Evolutionary conservation across 2,329 filamentous ascomycete species (phyloP).

Genomic region (Paraphaeosphaeria sporulosa): DNA sequence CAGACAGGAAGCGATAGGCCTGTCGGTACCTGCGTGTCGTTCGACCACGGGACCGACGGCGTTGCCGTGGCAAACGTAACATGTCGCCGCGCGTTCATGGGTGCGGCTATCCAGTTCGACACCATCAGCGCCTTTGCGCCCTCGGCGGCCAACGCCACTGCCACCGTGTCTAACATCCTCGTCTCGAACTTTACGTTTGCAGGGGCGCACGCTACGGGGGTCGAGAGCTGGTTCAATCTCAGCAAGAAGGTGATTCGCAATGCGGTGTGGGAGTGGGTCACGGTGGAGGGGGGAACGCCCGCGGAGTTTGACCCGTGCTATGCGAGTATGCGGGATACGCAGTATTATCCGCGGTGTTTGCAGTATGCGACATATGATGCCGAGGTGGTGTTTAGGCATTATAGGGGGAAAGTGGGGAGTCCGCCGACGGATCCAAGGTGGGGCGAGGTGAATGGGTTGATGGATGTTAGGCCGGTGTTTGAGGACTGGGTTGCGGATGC

Average conservation of each 20-base stretch:
- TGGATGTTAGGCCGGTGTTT: constrained; percentile 7
- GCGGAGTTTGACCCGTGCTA: constrained; percentile 13
- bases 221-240: constrained; percentile 4
- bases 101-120: constrained; percentile 52
- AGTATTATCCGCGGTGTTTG: background rate
- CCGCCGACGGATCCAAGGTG: constrained; percentile 9
- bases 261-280: constrained; percentile 17
- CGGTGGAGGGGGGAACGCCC: constrained; percentile 8
- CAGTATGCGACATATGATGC: constrained; percentile 1
- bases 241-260: constrained; percentile 1
- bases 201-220: constrained; percentile 15
- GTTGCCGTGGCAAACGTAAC: constrained; percentile 52
- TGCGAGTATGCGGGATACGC: constrained; percentile 9
- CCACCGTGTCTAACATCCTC: constrained; percentile 38
- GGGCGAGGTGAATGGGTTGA: constrained; percentile 6
- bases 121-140: constrained; percentile 29
- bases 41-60: constrained; percentile 52
- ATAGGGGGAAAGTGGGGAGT: constrained; percentile 2
- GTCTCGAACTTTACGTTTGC: constrained; percentile 14
- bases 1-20: background rate
- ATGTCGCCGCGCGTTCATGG: constrained; percentile 58
- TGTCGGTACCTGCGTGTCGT: constrained; percentile 47
- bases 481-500: constrained; percentile 7
- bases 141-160: constrained; percentile 16
- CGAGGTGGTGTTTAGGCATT: constrained; percentile 2